phyloP scores from a whole-genome alignment of 306 rosid genomes.

The Ochetophila trinervis region DNA sequence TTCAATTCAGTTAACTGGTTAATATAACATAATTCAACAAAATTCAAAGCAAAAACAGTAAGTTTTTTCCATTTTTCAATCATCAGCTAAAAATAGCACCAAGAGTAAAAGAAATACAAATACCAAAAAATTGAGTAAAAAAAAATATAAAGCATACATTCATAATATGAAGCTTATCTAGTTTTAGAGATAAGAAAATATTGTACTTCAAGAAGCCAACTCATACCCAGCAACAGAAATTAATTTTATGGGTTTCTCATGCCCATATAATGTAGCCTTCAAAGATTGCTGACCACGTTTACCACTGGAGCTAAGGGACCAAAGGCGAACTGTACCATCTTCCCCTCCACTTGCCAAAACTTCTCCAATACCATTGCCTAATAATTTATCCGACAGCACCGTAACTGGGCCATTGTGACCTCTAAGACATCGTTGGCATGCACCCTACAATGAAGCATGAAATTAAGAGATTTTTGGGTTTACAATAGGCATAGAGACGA shows the following conservation, averaged over 20 bases:
- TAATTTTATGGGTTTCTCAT: constrained; percentile 62
- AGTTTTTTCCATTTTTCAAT: no score
- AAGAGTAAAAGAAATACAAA: no score
- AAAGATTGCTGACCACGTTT: constrained; percentile 61
- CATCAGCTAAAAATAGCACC: no score
- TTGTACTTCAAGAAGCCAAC: constrained; percentile 3
- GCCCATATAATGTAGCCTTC: constrained; percentile 79
- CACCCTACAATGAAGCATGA: constrained; percentile 41
- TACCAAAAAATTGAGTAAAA: no score
- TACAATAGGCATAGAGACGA: not conserved
- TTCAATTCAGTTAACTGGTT: no score
- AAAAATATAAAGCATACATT: not conserved
- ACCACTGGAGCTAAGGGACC: constrained; percentile 70
- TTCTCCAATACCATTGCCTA: constrained; percentile 62
- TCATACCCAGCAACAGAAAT: constrained; percentile 81
- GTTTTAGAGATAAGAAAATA: not conserved
- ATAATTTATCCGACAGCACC: constrained; percentile 62
- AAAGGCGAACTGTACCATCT: constrained; percentile 84
- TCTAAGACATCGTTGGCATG: constrained; percentile 57
- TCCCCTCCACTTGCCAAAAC: constrained; percentile 95
- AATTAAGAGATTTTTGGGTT: constrained; percentile 9
- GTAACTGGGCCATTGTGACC: constrained; percentile 87
- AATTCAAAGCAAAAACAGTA: no score
- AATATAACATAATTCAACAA: no score
- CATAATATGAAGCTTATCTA: not conserved